Base-by-base conservation (phyloP, 345 rosid genomes). In the Gossypium mustelinum region DNA sequence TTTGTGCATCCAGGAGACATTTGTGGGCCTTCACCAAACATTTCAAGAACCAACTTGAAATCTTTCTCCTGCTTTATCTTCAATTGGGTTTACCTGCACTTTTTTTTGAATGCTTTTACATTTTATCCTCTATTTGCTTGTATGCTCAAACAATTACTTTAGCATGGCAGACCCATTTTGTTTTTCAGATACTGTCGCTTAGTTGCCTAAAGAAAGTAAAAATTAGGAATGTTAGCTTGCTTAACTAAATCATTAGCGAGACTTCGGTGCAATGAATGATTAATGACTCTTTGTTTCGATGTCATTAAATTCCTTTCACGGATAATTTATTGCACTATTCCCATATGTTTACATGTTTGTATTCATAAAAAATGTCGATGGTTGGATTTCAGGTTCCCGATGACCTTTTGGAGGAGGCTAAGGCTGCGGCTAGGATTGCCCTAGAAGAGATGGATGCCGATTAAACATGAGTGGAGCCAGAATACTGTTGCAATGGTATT, bases 391-490 rank as follows among this genome's bases (percentile, higher is more conserved):
- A 95, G 99, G 97, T 95, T 71, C 99, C 99, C 0, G 97, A 89
- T 41, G 89, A 86, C 2, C 92, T 95, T 68, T 73, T 95, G 51
- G 97, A 95, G 88, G 98, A 93, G 81, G 98, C 99, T 41, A 95
- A 91, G 83, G 76, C 88, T 57, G 98, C 99, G 10, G 99, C 99
- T 54, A 89, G 80, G 75, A 80, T 79, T 57, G 99, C 99, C 1
- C 86, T 95, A 41, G 99, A 95, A 81, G 98, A 95, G 79, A 95
- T 95, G 97, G 99, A 95, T 86, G 98, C 99, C 7, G 99, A 95
- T 87, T 95, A 80, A 82, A 4, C 20, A 10, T 66, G 24, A 44
- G 16, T 1, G 24, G 54, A 43, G 54, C 52, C 48, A 7, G 55
- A 54, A 75, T 59, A n/a, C n/a, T 34, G 25, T 29, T 45, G 13